Percentiles rank a stretch among this genome's conserved stretches.
Evolutionary conservation across 306 rosid genomes (phyloP).

Genomic region (Dicorynia guianensis): DNA sequence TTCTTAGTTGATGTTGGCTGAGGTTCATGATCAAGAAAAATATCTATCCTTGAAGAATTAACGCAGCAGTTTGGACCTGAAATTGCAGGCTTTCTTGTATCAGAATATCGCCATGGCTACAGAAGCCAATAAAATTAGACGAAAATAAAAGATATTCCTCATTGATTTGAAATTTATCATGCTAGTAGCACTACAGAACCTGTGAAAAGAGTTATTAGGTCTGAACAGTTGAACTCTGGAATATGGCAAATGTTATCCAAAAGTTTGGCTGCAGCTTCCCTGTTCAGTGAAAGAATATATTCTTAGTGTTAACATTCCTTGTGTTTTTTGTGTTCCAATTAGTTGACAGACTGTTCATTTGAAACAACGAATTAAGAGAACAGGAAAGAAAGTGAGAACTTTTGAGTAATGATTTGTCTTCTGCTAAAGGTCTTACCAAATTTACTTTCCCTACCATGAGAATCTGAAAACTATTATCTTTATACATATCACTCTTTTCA

Average conservation of each 20-base stretch:
- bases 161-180: no score
- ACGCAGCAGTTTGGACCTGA: conserved; percentile 86
- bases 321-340: not conserved
- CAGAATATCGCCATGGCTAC: no score
- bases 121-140: no score
- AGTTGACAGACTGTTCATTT: no score
- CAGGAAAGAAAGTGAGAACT: no score
- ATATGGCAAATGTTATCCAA: conserved; percentile 65
- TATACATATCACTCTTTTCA: no score
- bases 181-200: conserved; percentile 47
- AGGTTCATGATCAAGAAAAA: conserved; percentile 82
- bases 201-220: conserved; percentile 80
- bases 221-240: conserved; percentile 78
- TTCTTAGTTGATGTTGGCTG: conserved; percentile 89
- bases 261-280: conserved; percentile 59
- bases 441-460: no score
- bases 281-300: conserved; percentile 27
- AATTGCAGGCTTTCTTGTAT: not conserved
- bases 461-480: no score
- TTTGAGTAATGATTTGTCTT: no score
- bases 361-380: no score
- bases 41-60: conserved; percentile 64
- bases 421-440: no score
- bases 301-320: not conserved
- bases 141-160: no score